These are phyloP conservation scores for Rosellinia necatrix DNA, from an alignment of 2,329 filamentous ascomycete genomes.

Conservation along the genomic window DNA sequence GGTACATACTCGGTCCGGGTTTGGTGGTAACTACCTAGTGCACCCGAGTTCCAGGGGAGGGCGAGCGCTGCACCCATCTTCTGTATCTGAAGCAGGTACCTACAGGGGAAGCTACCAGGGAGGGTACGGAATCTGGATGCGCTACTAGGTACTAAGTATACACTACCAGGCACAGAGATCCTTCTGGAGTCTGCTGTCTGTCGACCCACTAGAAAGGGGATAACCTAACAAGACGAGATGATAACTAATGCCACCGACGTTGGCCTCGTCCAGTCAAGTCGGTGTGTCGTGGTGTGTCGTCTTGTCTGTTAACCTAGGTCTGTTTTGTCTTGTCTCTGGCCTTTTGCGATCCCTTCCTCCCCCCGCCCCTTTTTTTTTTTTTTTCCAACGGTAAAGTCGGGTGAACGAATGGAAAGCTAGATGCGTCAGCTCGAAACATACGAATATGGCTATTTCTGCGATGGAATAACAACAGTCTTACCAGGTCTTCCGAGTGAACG, in stretches of 20 bases:
- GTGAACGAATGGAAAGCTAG: neutral
- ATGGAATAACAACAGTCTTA: neutral
- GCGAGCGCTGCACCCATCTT: no score
- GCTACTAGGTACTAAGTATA: no score
- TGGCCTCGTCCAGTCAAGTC: no score
- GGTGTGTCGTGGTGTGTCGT: neutral
- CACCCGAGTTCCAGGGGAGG: no score
- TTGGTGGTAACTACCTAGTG: no score
- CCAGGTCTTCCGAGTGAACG: neutral
- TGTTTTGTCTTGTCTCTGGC: neutral
- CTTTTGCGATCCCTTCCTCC: slow-evolving; percentile 1
- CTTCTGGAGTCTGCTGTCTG: neutral
- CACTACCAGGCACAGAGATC: neutral
- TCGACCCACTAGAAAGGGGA: slow-evolving; percentile 2
- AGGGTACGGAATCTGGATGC: no score
- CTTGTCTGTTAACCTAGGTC: no score
- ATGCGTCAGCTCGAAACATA: slow-evolving; percentile 12
- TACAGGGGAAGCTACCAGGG: no score
- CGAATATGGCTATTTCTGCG: neutral
- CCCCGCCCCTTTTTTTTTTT: slow-evolving; percentile 1
- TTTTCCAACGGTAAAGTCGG: neutral
- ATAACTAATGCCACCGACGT: no score
- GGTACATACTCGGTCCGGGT: no score
- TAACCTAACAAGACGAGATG: neutral
- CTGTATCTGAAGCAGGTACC: no score